Conservation (phyloP, 345 rosid species). For the Linum lewisii region DNA sequence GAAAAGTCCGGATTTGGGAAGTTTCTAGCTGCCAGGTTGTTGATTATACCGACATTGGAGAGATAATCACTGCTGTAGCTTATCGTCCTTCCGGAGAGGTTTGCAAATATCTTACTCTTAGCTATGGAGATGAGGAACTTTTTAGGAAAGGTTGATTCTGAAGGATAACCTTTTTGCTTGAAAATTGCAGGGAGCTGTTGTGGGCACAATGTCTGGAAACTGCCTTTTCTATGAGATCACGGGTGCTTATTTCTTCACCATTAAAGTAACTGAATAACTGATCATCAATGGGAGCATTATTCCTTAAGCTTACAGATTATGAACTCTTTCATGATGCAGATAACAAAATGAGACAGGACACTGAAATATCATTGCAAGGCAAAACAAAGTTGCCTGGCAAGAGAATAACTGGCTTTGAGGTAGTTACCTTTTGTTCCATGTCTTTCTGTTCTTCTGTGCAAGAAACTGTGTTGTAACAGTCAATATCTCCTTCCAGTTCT, state of each 20-base stretch:
- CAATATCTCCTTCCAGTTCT: conserved; percentile 28
- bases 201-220: conserved; percentile 61
- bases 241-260: conserved; percentile 31
- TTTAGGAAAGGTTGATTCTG: neutral
- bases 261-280: neutral
- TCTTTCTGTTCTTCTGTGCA: neutral
- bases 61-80: conserved; percentile 64
- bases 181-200: conserved; percentile 44
- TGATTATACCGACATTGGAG: conserved; percentile 51
- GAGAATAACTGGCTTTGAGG: conserved; percentile 74
- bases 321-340: conserved; percentile 23
- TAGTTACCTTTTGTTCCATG: neutral
- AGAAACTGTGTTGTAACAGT: conserved; percentile 1
- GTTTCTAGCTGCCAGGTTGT: conserved; percentile 39
- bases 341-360: conserved; percentile 37
- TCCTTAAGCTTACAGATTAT: neutral
- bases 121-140: neutral
- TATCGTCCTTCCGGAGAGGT: conserved; percentile 65
- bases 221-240: conserved; percentile 45
- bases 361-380: conserved; percentile 46
- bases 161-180: conserved; percentile 12
- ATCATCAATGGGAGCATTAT: neutral
- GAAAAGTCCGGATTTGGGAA: conserved; percentile 75
- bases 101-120: conserved; percentile 5
- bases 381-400: conserved; percentile 58